phyloP scores from a whole-genome alignment of 352 stramenopile species.

The Globisporangium parvum region DNA sequence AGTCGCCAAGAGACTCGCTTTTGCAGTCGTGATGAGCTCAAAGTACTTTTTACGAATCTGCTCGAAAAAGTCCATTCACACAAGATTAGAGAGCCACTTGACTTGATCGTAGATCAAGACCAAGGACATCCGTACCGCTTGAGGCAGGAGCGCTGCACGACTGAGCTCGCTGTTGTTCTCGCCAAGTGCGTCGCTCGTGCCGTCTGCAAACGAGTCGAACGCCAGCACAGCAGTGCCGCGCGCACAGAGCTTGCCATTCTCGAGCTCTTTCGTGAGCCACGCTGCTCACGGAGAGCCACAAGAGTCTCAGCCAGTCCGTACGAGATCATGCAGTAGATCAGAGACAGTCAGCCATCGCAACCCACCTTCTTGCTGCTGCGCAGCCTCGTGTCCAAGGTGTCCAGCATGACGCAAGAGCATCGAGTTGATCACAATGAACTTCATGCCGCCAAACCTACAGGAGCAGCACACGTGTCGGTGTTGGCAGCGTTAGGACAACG shows the following conservation, averaged over 20 bases:
- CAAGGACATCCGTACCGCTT: too few relatives aligned
- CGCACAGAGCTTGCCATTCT: slow-evolving; percentile 77
- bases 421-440: slow-evolving; percentile 74
- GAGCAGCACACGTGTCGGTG: too few relatives aligned
- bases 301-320: not conserved
- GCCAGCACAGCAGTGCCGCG: slow-evolving; percentile 56
- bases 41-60: slow-evolving; percentile 32
- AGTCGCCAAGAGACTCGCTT: slow-evolving; percentile 31
- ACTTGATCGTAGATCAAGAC: too few relatives aligned
- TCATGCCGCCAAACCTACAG: slow-evolving; percentile 64
- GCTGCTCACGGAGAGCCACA: slow-evolving; percentile 19
- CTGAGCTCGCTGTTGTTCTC: slow-evolving; percentile 15
- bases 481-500: not conserved
- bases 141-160: not conserved
- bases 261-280: slow-evolving; percentile 70
- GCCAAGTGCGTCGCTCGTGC: not conserved
- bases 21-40: slow-evolving; percentile 28
- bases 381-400: slow-evolving; percentile 23
- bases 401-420: slow-evolving; percentile 26
- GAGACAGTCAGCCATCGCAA: too few relatives aligned
- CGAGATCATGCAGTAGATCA: too few relatives aligned
- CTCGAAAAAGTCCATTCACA: not conserved
- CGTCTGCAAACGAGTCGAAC: slow-evolving; percentile 27
- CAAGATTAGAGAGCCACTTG: not conserved
- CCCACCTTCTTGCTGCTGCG: slow-evolving; percentile 58